Evolutionary conservation across 352 stramenopile species (phyloP), one percentile per base, ranked within the genome.

Genomic region (Pythium aquatile): DNA sequence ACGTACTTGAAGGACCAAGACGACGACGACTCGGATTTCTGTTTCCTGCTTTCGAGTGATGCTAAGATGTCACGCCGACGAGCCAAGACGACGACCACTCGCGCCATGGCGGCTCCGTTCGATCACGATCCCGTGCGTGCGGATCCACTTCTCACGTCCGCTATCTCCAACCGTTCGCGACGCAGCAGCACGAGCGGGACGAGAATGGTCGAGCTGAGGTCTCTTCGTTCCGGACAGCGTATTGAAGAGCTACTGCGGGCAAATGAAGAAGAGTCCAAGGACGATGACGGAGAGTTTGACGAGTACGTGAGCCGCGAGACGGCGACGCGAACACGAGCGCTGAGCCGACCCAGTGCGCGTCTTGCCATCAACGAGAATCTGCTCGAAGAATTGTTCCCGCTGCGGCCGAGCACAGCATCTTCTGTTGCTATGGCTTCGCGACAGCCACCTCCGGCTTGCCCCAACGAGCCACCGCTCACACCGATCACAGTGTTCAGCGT

Each of bases 1-100:
- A 81, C 71, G 13, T 75, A 75, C 32, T 26, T 58, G 3, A 37
- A 72, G 24, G 53, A 67, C 5, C 42, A 68, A 3, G 68, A 65
- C 11, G 68, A 71, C 13, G 68, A 75, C 17, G 66, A 67, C 20
- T 60, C 69, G 14, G 39, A 47, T 11, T 47, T 47, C 9, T 66
- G 75, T 30, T 70, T 61, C 17, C 35, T 63, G 24, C 62, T 58
- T 5, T 13, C 6, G 9, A 59, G 54, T 13, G 46, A 30, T 13
- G n/a, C 30, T 1, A 58, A 16, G 39, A 47, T 47, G 39, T 47
- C 48, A 2, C 64, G 64, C 13, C n/a, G 42, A 17, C 64, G 64
- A 8, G 35, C 64, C 11, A 56, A 59, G 52, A 70, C 64, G 1
- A 42, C 28, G 3, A 59, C 58, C 11, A 58, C 26, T 26, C 62